A percentile compares a stretch with the other conserved stretches of the same genome.
These are phyloP conservation scores for Teratosphaeria zuluensis DNA, from an alignment of 2,329 filamentous ascomycete species.

Conservation along the genomic window DNA sequence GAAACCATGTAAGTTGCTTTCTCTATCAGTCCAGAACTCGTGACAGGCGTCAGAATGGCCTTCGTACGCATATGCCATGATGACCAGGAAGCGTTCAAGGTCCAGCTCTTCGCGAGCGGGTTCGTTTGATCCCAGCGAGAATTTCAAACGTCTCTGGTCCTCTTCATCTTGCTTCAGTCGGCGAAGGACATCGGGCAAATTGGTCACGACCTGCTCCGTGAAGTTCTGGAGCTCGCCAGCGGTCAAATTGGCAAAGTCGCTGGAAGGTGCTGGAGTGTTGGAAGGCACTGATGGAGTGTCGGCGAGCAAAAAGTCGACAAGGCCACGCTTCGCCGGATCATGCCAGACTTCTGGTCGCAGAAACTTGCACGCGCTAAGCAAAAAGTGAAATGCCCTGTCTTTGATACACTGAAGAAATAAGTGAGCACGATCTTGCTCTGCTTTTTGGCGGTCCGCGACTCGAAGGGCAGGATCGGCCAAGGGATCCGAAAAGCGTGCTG, in stretches of 20 bases:
- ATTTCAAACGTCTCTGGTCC: constrained; percentile 55
- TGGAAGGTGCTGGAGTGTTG: constrained; percentile 58
- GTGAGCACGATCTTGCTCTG: constrained; percentile 53
- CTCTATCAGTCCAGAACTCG: constrained; percentile 84
- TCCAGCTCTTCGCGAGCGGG: constrained; percentile 38
- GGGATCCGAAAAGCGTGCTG: constrained; percentile 53
- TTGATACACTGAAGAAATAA: constrained; percentile 63
- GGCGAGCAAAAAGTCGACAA: constrained; percentile 73
- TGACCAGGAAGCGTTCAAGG: constrained; percentile 80
- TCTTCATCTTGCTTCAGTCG: constrained; percentile 83
- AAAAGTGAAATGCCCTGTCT: constrained; percentile 85
- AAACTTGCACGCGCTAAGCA: constrained; percentile 75
- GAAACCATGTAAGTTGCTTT: constrained; percentile 89
- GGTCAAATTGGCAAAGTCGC: constrained; percentile 60
- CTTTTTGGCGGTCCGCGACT: constrained; percentile 54
- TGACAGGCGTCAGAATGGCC: constrained; percentile 73
- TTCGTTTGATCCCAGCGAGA: constrained; percentile 25
- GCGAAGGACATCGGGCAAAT: constrained; percentile 85
- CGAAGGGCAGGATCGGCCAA: constrained; percentile 33
- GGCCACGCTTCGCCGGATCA: constrained; percentile 71
- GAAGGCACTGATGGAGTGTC: constrained; percentile 61
- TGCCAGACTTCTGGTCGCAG: constrained; percentile 75
- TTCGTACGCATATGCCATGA: constrained; percentile 88
- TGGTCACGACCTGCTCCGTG: constrained; percentile 85
- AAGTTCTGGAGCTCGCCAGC: constrained; percentile 80